A percentile compares a stretch with the other conserved stretches of the same genome.
Evolutionary conservation across 768 basidiomycete species (phyloP).

Genomic region (Tylopilus sp.): DNA sequence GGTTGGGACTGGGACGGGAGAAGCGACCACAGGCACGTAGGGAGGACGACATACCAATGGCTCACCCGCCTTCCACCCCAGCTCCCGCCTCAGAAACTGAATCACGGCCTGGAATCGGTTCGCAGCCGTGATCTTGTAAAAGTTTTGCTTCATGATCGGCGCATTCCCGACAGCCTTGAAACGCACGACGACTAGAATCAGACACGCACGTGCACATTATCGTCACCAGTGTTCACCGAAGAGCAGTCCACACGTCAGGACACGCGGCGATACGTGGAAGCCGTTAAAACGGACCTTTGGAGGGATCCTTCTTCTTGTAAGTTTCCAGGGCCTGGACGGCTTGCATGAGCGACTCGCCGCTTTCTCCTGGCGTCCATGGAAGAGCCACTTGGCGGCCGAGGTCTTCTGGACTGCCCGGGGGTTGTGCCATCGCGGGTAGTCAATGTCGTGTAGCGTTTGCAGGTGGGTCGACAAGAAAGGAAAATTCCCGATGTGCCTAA

Average conservation of each 20-base stretch:
- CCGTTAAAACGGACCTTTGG: conserved; percentile 53
- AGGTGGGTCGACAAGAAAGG: too few relatives aligned
- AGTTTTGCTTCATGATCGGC: conserved; percentile 98
- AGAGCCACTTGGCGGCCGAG: conserved; percentile 29
- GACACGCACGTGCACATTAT: too few relatives aligned
- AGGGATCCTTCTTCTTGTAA: conserved; percentile 83
- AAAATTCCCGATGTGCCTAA: too few relatives aligned
- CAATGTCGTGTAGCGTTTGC: too few relatives aligned
- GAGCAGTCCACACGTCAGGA: not conserved
- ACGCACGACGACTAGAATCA: conserved; percentile 79
- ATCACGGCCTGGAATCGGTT: conserved; percentile 96
- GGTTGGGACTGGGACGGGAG: not conserved
- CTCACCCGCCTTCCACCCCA: conserved; percentile 83
- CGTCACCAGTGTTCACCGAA: not conserved
- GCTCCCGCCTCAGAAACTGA: conserved; percentile 84
- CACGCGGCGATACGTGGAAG: not conserved
- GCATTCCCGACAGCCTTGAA: conserved; percentile 98
- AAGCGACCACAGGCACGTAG: not conserved
- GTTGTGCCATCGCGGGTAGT: conserved; percentile 30
- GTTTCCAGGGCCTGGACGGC: conserved; percentile 72
- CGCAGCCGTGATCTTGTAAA: conserved; percentile 94
- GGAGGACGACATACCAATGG: conserved; percentile 59
- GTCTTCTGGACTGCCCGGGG: conserved; percentile 32
- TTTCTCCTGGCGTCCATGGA: conserved; percentile 33
- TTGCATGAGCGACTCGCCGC: conserved; percentile 36